Evolutionary conservation across 2,329 filamentous ascomycete species (phyloP).

Genomic region (Epichloe uncinata): DNA sequence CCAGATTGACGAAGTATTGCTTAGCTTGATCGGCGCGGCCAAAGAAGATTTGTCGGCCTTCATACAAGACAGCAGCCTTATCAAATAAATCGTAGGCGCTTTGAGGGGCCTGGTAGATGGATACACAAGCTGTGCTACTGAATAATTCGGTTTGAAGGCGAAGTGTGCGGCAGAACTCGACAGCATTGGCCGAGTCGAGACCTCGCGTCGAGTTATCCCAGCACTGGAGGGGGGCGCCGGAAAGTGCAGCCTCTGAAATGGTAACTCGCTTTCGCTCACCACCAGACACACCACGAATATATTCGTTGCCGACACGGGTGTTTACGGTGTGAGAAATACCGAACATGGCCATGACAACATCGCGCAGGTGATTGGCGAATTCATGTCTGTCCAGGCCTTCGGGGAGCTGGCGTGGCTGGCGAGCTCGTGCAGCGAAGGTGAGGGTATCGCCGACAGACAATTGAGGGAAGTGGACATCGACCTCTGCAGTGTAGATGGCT

Average conservation of each 20-base stretch:
- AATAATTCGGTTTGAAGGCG: constrained; percentile 55
- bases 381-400: constrained; percentile 38
- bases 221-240: constrained; percentile 48
- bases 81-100: constrained; percentile 51
- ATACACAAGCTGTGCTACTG: constrained; percentile 51
- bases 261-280: constrained; percentile 59
- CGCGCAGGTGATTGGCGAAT: constrained; percentile 44
- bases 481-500: constrained; percentile 76
- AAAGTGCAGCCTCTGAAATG: constrained; percentile 48
- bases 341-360: constrained; percentile 64
- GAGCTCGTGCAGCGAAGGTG: constrained; percentile 60
- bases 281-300: constrained; percentile 59
- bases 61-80: constrained; percentile 45
- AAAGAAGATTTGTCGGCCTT: constrained; percentile 50
- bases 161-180: constrained; percentile 62
- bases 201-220: constrained; percentile 64
- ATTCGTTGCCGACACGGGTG: constrained; percentile 63
- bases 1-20: constrained; percentile 53
- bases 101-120: constrained; percentile 60
- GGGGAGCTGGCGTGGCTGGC: constrained; percentile 49
- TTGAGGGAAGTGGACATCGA: constrained; percentile 70
- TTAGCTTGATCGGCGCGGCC: constrained; percentile 46
- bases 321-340: constrained; percentile 62
- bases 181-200: constrained; percentile 61
- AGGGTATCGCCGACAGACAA: constrained; percentile 68